Conservation (phyloP, 2,329 filamentous ascomycete species). For the Lanzia echinophila region DNA sequence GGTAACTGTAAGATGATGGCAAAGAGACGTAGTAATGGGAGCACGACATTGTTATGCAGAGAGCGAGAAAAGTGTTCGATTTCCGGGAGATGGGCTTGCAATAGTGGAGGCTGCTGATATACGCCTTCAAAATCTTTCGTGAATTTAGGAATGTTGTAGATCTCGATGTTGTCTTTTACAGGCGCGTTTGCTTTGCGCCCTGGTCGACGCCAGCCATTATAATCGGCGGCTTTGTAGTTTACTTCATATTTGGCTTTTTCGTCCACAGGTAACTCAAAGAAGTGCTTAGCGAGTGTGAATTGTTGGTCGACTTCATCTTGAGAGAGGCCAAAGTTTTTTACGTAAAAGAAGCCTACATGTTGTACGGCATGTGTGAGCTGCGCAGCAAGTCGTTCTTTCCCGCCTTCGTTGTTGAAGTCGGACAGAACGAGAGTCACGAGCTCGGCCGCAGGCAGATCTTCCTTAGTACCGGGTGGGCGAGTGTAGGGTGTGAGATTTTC, state of each 20-base stretch:
- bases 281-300: conserved; percentile 52
- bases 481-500: conserved; percentile 34
- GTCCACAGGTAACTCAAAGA: conserved; percentile 49
- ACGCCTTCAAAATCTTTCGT: conserved; percentile 38
- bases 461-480: conserved; percentile 42
- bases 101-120: conserved; percentile 38
- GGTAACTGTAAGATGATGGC: conserved; percentile 55
- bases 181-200: conserved; percentile 26
- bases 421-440: conserved; percentile 41
- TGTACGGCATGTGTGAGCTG: conserved; percentile 46
- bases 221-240: conserved; percentile 45
- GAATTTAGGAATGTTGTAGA: conserved; percentile 56
- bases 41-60: conserved; percentile 48
- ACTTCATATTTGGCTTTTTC: conserved; percentile 53
- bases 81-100: conserved; percentile 44
- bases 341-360: conserved; percentile 53
- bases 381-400: conserved; percentile 44
- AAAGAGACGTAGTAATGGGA: conserved; percentile 52
- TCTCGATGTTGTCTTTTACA: conserved; percentile 46
- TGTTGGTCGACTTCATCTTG: conserved; percentile 55
- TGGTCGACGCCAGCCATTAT: conserved; percentile 49
- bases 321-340: conserved; percentile 54
- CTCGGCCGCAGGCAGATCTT: conserved; percentile 42
- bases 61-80: conserved; percentile 45
- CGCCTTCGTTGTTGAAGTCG: conserved; percentile 35